Evolutionary conservation across 441 rosid genomes (phyloP).

Genomic region (Syzygium syzygioides): DNA sequence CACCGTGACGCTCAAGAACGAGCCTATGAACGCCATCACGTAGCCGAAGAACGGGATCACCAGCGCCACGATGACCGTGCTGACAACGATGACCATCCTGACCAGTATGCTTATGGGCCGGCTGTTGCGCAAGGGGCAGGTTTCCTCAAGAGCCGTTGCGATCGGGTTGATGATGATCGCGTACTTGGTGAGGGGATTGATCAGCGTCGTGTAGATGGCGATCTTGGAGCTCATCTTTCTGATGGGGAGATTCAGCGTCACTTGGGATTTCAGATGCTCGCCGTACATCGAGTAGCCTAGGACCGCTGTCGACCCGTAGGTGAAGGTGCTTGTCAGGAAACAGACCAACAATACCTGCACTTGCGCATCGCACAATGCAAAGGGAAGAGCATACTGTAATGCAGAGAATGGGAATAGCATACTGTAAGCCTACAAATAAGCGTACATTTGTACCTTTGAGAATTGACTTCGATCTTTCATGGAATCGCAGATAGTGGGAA

Average conservation of each 20-base stretch:
- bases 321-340: slow-evolving; percentile 41
- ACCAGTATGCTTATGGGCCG: slow-evolving; percentile 27
- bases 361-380: background rate
- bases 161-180: slow-evolving; percentile 52
- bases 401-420: background rate
- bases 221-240: slow-evolving; percentile 37
- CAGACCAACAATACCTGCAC: slow-evolving; percentile 48
- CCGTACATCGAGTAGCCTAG: slow-evolving; percentile 72
- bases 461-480: slow-evolving; percentile 64
- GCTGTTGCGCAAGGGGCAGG: slow-evolving; percentile 12
- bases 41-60: slow-evolving; percentile 59
- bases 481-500: slow-evolving; percentile 61
- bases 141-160: slow-evolving; percentile 38
- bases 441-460: slow-evolving; percentile 33
- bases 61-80: slow-evolving; percentile 49
- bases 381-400: background rate
- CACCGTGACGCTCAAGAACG: slow-evolving; percentile 39
- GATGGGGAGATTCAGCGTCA: slow-evolving; percentile 59
- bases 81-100: slow-evolving; percentile 35
- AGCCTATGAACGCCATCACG: slow-evolving; percentile 58
- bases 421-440: background rate
- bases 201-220: slow-evolving; percentile 54
- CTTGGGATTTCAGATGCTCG: slow-evolving; percentile 47
- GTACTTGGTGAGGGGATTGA: slow-evolving; percentile 61
- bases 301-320: slow-evolving; percentile 56